A percentile compares a stretch with the other conserved stretches of the same genome.
phyloP scores from a whole-genome alignment of 805 yeast genomes.

The Yarrowia bubula region DNA sequence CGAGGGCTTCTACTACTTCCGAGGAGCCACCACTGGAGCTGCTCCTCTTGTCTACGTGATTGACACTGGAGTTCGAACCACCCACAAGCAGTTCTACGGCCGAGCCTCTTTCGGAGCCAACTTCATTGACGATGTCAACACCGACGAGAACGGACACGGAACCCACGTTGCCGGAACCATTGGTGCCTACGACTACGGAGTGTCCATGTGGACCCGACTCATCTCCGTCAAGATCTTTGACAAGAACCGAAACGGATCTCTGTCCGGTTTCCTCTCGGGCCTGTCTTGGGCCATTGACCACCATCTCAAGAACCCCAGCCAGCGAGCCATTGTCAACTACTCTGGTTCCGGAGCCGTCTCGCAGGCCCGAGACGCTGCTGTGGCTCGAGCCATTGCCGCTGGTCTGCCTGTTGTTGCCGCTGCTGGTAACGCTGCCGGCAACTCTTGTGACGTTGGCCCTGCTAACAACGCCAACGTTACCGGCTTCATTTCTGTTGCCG shows the following conservation, averaged over 20 bases:
- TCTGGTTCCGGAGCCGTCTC: conserved; percentile 93
- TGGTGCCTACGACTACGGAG: conserved; percentile 43
- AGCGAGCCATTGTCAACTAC: conserved; percentile 60
- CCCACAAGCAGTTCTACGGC: conserved; percentile 76
- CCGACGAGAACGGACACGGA: conserved; percentile 93
- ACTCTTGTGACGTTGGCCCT: conserved; percentile 91
- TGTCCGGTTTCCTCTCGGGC: conserved; percentile 60
- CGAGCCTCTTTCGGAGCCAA: conserved; percentile 87
- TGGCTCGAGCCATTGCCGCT: conserved; percentile 81
- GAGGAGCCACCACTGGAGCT: conserved; percentile 32
- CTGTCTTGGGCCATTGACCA: conserved; percentile 70
- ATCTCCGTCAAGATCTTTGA: conserved; percentile 62
- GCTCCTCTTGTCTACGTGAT: conserved; percentile 67
- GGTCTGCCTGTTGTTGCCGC: conserved; percentile 94
- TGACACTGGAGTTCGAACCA: conserved; percentile 81
- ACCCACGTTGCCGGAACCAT: conserved; percentile 96
- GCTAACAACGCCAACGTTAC: conserved; percentile 56
- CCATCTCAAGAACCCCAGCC: conserved; percentile 50
- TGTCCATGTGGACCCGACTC: conserved; percentile 55
- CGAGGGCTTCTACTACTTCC: conserved; percentile 13
- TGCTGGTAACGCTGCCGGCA: conserved; percentile 91
- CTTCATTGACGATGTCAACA: conserved; percentile 67
- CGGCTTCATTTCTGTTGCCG: conserved; percentile 84
- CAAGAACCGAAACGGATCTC: conserved; percentile 54
- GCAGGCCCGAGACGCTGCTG: conserved; percentile 81